phyloP scores from a whole-genome alignment of 768 basidiomycete genomes.

The Amylocystis lapponica region DNA sequence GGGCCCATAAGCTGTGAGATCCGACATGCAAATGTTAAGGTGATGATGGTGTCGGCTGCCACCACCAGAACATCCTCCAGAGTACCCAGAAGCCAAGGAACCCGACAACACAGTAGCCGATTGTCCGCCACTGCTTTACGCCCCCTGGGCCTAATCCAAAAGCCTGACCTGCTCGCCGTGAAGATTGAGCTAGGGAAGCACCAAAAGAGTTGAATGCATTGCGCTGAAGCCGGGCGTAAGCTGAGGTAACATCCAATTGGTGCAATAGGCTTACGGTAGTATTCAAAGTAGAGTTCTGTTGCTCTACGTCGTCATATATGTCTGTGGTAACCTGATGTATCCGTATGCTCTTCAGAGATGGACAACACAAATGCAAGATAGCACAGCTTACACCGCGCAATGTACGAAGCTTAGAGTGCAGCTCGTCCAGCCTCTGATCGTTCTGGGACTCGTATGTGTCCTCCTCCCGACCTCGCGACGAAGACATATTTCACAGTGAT shows the following conservation, averaged over 20 bases:
- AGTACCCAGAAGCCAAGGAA: constrained; percentile 37
- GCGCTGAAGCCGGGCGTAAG: too few species aligned
- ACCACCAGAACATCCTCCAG: constrained; percentile 19
- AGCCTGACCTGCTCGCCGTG: constrained; percentile 63
- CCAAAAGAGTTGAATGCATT: constrained; percentile 66
- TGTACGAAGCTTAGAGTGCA: constrained; percentile 80
- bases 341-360: constrained; percentile 1
- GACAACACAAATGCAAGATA: constrained; percentile 1
- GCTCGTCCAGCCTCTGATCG: constrained; percentile 75
- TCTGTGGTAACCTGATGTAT: constrained; percentile 71
- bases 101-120: constrained; percentile 48
- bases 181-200: constrained; percentile 56
- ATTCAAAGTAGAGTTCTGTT: constrained; percentile 75
- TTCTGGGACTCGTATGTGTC: constrained; percentile 83
- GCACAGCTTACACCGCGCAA: constrained; percentile 59
- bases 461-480: constrained; percentile 41
- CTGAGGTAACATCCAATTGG: background rate
- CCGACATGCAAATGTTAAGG: background rate
- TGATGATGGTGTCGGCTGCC: constrained; percentile 13
- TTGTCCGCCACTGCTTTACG: constrained; percentile 65
- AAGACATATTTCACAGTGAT: constrained; percentile 26
- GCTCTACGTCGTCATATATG: constrained; percentile 79
- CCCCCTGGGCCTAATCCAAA: constrained; percentile 67
- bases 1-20: background rate
- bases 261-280: constrained; percentile 49